These are phyloP conservation scores for Candida broadrunensis DNA, from an alignment of 805 yeast species.

Conservation along the genomic window DNA sequence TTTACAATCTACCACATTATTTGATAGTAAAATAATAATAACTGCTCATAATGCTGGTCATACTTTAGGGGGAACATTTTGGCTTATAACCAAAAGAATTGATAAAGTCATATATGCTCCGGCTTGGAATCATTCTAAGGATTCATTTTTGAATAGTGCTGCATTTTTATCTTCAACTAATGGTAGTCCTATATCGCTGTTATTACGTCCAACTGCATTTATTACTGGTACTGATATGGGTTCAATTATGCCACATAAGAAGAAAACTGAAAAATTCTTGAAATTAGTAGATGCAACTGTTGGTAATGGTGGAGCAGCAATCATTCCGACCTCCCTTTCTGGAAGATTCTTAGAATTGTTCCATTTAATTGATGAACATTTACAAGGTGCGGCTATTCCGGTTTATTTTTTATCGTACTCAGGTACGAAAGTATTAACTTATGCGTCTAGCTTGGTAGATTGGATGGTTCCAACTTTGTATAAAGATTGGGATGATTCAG, in stretches of 20 bases:
- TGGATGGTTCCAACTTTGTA: constrained; percentile 93
- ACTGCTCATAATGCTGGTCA: constrained; percentile 92
- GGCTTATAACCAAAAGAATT: constrained; percentile 70
- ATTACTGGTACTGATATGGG: constrained; percentile 74
- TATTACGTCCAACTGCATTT: constrained; percentile 77
- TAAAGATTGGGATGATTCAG: constrained; percentile 62
- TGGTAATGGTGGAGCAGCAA: constrained; percentile 73
- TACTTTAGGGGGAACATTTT: constrained; percentile 88
- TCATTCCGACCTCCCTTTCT: constrained; percentile 78
- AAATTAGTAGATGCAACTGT: constrained; percentile 63
- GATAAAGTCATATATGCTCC: constrained; percentile 88
- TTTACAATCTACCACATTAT: constrained; percentile 66
- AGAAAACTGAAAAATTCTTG: constrained; percentile 61
- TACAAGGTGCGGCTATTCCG: constrained; percentile 60
- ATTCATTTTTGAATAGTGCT: constrained; percentile 63
- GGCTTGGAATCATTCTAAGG: constrained; percentile 93
- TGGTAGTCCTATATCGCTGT: constrained; percentile 61
- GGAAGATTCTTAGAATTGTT: constrained; percentile 80
- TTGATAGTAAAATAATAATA: constrained; percentile 62
- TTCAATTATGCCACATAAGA: constrained; percentile 57
- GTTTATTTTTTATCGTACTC: constrained; percentile 74
- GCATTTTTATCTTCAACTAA: constrained; percentile 28
- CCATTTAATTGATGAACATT: constrained; percentile 66
- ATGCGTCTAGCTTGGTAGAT: constrained; percentile 87
- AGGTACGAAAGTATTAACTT: constrained; percentile 72